phyloP scores from a whole-genome alignment of 257 asterid genomes.

The Fraxinus excelsior region DNA sequence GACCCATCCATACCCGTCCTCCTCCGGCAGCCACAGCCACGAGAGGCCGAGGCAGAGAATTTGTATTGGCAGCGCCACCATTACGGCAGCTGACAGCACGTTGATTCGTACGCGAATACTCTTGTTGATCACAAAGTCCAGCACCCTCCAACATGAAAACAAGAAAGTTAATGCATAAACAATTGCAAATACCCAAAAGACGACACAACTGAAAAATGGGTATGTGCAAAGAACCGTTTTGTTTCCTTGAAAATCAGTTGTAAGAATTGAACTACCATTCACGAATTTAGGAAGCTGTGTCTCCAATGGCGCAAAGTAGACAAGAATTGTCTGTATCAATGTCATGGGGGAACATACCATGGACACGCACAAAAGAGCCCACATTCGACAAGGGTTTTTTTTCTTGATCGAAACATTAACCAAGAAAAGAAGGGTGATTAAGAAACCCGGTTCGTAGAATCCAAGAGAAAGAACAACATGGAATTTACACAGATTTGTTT shows the following conservation, averaged over 20 bases:
- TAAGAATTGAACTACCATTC: conserved; percentile 44
- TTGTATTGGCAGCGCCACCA: conserved; percentile 65
- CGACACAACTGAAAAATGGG: conserved; percentile 60
- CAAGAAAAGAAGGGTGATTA: conserved; percentile 60
- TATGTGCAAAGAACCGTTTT: conserved; percentile 54
- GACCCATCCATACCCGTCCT: conserved; percentile 34
- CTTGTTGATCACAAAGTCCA: conserved; percentile 66
- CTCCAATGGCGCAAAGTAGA: conserved; percentile 49
- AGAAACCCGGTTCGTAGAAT: conserved; percentile 66
- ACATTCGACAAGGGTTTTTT: conserved; percentile 34
- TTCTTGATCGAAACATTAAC: conserved; percentile 61
- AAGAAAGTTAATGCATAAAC: conserved; percentile 53
- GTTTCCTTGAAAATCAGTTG: conserved; percentile 37
- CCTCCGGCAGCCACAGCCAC: conserved; percentile 56
- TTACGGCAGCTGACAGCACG: conserved; percentile 48
- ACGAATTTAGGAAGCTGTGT: conserved; percentile 41
- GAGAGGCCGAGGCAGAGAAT: conserved; percentile 50
- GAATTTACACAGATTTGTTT: conserved; percentile 55
- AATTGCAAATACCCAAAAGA: conserved; percentile 51
- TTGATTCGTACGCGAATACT: conserved; percentile 56
- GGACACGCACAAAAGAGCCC: conserved; percentile 42
- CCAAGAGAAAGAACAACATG: conserved; percentile 74
- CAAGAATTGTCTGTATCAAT: conserved; percentile 43
- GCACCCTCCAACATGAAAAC: conserved; percentile 66
- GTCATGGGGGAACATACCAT: conserved; percentile 42